These are phyloP conservation scores for Solanum hybrid DNA, from an alignment of 305 asterid species.

Conservation along the genomic window DNA sequence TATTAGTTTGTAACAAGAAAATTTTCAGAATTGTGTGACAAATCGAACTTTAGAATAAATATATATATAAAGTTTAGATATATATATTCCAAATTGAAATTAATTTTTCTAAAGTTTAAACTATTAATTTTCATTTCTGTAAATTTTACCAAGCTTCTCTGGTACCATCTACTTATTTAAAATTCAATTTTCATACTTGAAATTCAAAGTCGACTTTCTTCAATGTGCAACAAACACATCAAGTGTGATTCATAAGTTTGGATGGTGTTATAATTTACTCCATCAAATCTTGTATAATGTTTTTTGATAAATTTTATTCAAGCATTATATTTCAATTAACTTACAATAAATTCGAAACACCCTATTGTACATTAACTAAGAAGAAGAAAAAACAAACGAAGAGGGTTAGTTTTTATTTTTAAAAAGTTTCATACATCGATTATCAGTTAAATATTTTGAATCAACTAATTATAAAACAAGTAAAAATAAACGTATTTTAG, in stretches of 20 bases:
- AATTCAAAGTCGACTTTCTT: not conserved
- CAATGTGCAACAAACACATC: not conserved
- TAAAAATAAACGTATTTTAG: no score
- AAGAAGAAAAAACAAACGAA: not conserved
- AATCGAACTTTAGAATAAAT: no score
- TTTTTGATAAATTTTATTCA: no score
- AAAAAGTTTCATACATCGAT: not conserved
- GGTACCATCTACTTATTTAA: not conserved
- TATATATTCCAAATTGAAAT: not conserved
- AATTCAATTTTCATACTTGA: no score
- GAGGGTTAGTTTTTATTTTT: not conserved
- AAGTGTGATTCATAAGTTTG: not conserved
- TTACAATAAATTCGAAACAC: not conserved
- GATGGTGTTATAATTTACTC: not conserved
- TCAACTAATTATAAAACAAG: no score
- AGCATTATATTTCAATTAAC: not conserved
- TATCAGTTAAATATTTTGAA: no score
- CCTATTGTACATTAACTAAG: not conserved
- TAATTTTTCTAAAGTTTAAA: not conserved
- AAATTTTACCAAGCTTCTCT: not conserved
- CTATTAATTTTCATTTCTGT: rapidly evolving
- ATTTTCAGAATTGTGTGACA: not conserved
- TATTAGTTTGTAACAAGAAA: not conserved
- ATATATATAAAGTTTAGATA: not conserved
- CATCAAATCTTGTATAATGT: not conserved